These are phyloP conservation scores for Aciculosporium take DNA, from an alignment of 2,329 filamentous ascomycete species.

Conservation along the genomic window DNA sequence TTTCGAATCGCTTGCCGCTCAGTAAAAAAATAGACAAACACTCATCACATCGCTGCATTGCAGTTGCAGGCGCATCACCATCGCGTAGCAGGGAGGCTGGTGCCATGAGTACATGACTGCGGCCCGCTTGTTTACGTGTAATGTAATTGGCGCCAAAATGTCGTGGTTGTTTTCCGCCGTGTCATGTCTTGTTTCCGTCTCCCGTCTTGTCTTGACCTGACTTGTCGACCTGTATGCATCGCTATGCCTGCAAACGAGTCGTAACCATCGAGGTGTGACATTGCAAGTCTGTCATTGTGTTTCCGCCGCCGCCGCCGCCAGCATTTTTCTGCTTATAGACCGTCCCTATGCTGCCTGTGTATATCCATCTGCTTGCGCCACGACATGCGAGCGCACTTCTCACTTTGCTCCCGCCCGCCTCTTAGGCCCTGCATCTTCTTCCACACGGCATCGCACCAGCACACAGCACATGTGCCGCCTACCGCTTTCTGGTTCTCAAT, in stretches of 20 bases:
- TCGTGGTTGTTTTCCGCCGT: not conserved
- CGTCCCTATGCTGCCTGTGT: not conserved
- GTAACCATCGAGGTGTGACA: not conserved
- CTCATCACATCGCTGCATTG: too few species aligned
- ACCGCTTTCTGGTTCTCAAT: too few species aligned
- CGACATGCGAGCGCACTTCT: not conserved
- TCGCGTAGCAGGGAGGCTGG: too few species aligned
- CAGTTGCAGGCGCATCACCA: too few species aligned
- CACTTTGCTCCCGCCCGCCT: not conserved
- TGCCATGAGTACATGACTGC: too few species aligned
- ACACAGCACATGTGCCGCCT: too few species aligned
- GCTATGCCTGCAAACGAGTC: too few species aligned
- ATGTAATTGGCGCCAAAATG: too few species aligned
- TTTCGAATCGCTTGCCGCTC: too few species aligned
- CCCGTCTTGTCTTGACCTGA: not conserved
- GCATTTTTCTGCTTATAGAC: not conserved
- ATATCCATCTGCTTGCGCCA: constrained; percentile 1
- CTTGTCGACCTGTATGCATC: not conserved
- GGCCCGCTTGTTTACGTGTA: too few species aligned
- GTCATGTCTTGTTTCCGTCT: not conserved
- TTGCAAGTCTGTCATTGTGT: constrained; percentile 1
- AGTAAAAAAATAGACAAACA: too few species aligned
- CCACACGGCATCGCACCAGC: too few species aligned
- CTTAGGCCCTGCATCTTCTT: not conserved
- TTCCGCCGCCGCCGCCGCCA: not conserved